phyloP scores from a whole-genome alignment of 116 monocot genomes.

The Phalaenopsis hybrid region DNA sequence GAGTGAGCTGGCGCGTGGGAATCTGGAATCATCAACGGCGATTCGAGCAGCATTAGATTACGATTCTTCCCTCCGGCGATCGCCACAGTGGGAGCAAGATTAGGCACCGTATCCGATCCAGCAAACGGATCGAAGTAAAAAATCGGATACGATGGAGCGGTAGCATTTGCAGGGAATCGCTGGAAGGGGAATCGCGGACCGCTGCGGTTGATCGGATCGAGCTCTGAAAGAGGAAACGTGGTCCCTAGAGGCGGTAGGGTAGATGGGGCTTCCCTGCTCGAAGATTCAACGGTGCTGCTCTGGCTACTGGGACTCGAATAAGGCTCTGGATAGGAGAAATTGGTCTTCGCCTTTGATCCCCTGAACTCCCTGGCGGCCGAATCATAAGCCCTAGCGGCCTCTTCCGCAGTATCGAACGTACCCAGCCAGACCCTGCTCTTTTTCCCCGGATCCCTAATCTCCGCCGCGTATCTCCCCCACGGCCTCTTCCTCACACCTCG shows the following conservation, averaged over 20 bases:
- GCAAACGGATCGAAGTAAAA: conserved; percentile 33
- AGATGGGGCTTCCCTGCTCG: conserved; percentile 18
- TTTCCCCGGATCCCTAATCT: conserved; percentile 65
- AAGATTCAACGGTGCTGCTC: conserved; percentile 50
- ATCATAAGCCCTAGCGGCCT: conserved; percentile 84
- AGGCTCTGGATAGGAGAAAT: conserved; percentile 35
- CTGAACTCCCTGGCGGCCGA: conserved; percentile 59
- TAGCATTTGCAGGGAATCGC: neutral
- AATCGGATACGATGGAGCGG: conserved; percentile 10
- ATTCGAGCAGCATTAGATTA: conserved; percentile 4
- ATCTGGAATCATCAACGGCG: conserved; percentile 12
- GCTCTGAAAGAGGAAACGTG: conserved; percentile 14
- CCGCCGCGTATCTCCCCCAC: conserved; percentile 64
- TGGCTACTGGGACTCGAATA: conserved; percentile 32
- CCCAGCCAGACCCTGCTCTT: conserved; percentile 76
- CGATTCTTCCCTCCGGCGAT: neutral
- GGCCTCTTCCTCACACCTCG: conserved; percentile 58
- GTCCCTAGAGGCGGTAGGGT: conserved; percentile 11
- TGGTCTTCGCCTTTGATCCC: conserved; percentile 57
- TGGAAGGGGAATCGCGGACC: conserved; percentile 23
- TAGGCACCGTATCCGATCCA: conserved; percentile 12
- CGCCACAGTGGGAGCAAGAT: neutral
- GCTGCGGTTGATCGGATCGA: conserved; percentile 21
- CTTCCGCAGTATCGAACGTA: conserved; percentile 83
- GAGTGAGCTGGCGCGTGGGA: neutral